These are phyloP conservation scores for Suillus cothurnatus DNA, from an alignment of 768 basidiomycete species.

Conservation along the genomic window DNA sequence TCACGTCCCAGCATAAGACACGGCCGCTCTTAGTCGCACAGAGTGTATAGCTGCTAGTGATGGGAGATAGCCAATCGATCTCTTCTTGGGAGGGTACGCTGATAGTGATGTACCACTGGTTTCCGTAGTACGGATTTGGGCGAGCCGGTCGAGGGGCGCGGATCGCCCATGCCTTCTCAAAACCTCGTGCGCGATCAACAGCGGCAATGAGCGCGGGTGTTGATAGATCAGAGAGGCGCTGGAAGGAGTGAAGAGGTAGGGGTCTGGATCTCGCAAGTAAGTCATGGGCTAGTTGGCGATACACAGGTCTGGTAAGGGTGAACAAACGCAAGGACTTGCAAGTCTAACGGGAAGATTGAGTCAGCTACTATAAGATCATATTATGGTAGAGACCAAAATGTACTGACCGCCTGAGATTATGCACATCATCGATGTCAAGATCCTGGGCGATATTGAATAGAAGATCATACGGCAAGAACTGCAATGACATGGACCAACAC, in stretches of 20 bases:
- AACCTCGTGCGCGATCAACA: slow-evolving; percentile 62
- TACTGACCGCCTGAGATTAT: slow-evolving; percentile 63
- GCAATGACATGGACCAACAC: slow-evolving; percentile 31
- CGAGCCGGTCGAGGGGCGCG: slow-evolving; percentile 56
- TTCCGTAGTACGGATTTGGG: slow-evolving; percentile 15
- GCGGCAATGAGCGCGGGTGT: slow-evolving; percentile 62
- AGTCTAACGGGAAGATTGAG: slow-evolving; percentile 42
- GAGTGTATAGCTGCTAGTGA: slow-evolving; percentile 75
- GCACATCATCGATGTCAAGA: slow-evolving; percentile 62
- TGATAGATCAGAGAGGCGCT: slow-evolving; percentile 64
- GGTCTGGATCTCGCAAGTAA: slow-evolving; percentile 69
- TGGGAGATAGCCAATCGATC: slow-evolving; percentile 77
- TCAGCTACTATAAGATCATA: neutral
- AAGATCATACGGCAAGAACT: slow-evolving; percentile 67
- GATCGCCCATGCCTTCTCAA: slow-evolving; percentile 63
- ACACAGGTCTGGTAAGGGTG: slow-evolving; percentile 66
- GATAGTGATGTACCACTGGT: slow-evolving; percentile 68
- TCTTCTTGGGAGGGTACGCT: slow-evolving; percentile 67
- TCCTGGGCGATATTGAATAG: slow-evolving; percentile 67
- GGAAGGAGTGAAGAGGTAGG: slow-evolving; percentile 69
- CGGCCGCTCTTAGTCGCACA: slow-evolving; percentile 77
- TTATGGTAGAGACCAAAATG: slow-evolving; percentile 6
- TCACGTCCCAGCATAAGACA: slow-evolving; percentile 78
- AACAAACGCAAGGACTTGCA: slow-evolving; percentile 63
- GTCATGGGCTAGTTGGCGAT: slow-evolving; percentile 62